These are phyloP conservation scores for Boletus fagicola DNA, from an alignment of 768 basidiomycete genomes.

Conservation along the genomic window DNA sequence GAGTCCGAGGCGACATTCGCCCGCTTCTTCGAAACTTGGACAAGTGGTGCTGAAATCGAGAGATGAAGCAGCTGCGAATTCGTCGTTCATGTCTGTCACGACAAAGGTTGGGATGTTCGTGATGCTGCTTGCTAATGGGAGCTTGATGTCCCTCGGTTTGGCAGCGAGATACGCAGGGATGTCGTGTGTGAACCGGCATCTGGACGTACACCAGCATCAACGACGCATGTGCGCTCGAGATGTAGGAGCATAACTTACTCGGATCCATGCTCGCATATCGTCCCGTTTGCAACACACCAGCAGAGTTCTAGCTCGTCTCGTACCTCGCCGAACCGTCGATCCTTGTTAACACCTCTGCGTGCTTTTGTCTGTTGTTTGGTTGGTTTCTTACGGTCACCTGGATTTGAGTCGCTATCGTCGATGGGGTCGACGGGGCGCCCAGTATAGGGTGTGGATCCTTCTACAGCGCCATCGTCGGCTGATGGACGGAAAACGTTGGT, in stretches of 20 bases:
- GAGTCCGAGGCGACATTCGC: conserved; percentile 61
- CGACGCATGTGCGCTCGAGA: background rate
- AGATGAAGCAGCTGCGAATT: conserved; percentile 2
- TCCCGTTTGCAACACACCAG: conserved; percentile 70
- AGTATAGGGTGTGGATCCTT: conserved; percentile 48
- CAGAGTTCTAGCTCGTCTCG: conserved; percentile 83
- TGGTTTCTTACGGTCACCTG: conserved; percentile 38
- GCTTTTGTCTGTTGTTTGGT: conserved; percentile 71
- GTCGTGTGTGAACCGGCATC: conserved; percentile 82
- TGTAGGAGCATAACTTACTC: conserved; percentile 40
- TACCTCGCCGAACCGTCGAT: conserved; percentile 66
- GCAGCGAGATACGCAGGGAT: conserved; percentile 68
- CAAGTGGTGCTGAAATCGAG: conserved; percentile 27
- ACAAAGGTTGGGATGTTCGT: no score
- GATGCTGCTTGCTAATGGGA: conserved; percentile 48
- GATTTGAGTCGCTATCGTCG: conserved; percentile 30
- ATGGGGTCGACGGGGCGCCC: conserved; percentile 28
- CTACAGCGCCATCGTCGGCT: conserved; percentile 61
- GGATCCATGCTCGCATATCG: conserved; percentile 66
- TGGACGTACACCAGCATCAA: conserved; percentile 23
- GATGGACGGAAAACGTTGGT: conserved; percentile 23
- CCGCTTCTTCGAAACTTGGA: conserved; percentile 29
- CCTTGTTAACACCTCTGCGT: conserved; percentile 80
- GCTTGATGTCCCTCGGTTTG: conserved; percentile 71
- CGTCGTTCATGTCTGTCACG: conserved; percentile 7